phyloP scores from a whole-genome alignment of 116 monocot species.

The Papilionanthe hybrid region DNA sequence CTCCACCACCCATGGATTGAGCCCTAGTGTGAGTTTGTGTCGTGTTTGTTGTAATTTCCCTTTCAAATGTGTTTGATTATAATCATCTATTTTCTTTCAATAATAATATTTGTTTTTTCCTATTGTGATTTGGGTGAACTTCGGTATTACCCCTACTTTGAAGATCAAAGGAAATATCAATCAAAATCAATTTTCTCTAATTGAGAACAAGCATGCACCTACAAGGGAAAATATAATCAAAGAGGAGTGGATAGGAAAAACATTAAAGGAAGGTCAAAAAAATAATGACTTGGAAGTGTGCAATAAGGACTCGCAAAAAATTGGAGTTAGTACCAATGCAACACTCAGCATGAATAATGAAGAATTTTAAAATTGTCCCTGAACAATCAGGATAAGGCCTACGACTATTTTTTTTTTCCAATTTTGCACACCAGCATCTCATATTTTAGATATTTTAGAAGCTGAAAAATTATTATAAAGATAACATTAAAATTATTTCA shows the following conservation, averaged over 20 bases:
- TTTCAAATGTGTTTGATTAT: no score
- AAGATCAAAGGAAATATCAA: background rate
- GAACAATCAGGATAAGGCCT: background rate
- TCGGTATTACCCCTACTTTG: background rate
- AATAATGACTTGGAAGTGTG: background rate
- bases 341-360: background rate
- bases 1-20: no score
- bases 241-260: background rate
- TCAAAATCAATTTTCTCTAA: background rate
- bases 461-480: no score
- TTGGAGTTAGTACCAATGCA: background rate
- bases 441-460: background rate
- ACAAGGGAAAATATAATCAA: background rate
- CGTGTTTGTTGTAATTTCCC: no score
- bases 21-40: no score
- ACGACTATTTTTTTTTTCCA: background rate
- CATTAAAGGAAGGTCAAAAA: background rate
- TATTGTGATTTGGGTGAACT: no score
- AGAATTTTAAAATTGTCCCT: background rate
- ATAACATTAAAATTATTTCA: background rate
- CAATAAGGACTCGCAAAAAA: background rate
- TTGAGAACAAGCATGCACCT: background rate
- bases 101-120: no score
- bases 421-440: background rate
- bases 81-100: no score